Percentiles rank a stretch among this genome's conserved stretches.
Evolutionary conservation across 2,329 filamentous ascomycete genomes (phyloP).

Genomic region (Penicillium brevicompactum): DNA sequence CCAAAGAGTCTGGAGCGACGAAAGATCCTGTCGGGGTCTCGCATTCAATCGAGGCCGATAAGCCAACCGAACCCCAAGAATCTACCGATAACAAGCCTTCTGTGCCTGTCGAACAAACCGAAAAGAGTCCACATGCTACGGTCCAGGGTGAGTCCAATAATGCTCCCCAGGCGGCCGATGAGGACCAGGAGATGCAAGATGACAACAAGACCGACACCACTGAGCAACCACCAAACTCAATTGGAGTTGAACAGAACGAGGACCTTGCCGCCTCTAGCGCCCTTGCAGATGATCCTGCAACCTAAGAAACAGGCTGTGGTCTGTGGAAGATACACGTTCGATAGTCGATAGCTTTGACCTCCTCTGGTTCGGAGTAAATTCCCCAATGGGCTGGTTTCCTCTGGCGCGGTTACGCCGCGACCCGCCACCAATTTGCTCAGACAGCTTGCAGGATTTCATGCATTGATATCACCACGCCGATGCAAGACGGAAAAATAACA

Average conservation of each 20-base stretch:
- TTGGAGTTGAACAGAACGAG: not conserved
- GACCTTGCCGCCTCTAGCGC: slow-evolving; percentile 12
- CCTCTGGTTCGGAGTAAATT: slow-evolving; percentile 18
- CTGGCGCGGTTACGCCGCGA: slow-evolving; percentile 5
- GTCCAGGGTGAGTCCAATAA: not conserved
- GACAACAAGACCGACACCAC: slow-evolving; percentile 11
- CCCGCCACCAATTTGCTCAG: slow-evolving; percentile 14
- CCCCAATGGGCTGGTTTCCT: slow-evolving; percentile 17
- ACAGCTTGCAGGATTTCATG: slow-evolving; percentile 15
- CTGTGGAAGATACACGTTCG: slow-evolving; percentile 4
- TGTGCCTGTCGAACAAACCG: not conserved
- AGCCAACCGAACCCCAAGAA: not conserved
- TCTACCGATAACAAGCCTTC: not conserved
- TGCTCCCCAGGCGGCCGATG: not conserved
- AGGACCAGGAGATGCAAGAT: slow-evolving; percentile 2
- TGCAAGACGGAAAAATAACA: slow-evolving; percentile 1
- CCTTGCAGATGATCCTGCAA: slow-evolving; percentile 13
- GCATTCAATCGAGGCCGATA: not conserved
- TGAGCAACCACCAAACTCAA: slow-evolving; percentile 6
- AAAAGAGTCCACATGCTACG: not conserved
- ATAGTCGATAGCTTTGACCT: slow-evolving; percentile 12
- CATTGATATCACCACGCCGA: slow-evolving; percentile 11
- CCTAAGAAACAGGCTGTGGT: slow-evolving; percentile 12
- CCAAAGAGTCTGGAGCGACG: not conserved
- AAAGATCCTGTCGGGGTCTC: not conserved